Conservation (phyloP, 805 yeast species). For the Kockiozyma suomiensis region DNA sequence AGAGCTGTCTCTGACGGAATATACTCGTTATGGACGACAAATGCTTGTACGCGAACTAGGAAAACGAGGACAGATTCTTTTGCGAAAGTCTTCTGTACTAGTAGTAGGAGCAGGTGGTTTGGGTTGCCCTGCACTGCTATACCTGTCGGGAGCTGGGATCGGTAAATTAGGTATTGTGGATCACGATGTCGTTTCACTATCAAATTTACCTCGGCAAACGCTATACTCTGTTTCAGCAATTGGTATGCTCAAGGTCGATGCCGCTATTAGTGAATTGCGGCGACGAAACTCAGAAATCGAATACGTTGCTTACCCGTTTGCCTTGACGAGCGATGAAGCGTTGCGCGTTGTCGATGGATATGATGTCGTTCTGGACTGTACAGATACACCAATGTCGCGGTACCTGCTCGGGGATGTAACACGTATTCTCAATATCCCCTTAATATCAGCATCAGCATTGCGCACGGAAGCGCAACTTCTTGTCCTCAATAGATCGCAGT, state of each 20-base stretch:
- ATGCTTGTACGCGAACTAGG: slow-evolving; percentile 88
- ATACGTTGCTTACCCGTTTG: slow-evolving; percentile 41
- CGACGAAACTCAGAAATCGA: slow-evolving; percentile 68
- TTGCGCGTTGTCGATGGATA: slow-evolving; percentile 62
- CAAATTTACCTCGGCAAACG: slow-evolving; percentile 89
- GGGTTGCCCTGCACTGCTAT: slow-evolving; percentile 88
- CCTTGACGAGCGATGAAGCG: slow-evolving; percentile 54
- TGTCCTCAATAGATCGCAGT: slow-evolving; percentile 54
- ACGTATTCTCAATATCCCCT: slow-evolving; percentile 53
- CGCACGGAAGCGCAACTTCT: slow-evolving; percentile 89
- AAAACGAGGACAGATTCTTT: slow-evolving; percentile 53
- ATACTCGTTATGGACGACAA: slow-evolving; percentile 85
- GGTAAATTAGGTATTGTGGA: slow-evolving; percentile 84
- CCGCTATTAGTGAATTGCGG: slow-evolving; percentile 53
- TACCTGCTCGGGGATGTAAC: slow-evolving; percentile 86
- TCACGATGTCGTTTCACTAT: slow-evolving; percentile 76
- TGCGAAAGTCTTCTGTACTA: slow-evolving; percentile 62
- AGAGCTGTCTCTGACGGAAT: slow-evolving; percentile 58
- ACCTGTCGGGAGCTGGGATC: slow-evolving; percentile 84
- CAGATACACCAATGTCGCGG: slow-evolving; percentile 87
- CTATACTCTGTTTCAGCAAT: slow-evolving; percentile 68
- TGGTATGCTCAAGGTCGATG: slow-evolving; percentile 73
- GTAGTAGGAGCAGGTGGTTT: slow-evolving; percentile 97
- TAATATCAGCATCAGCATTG: slow-evolving; percentile 90
- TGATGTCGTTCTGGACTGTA: slow-evolving; percentile 86